These are phyloP conservation scores for Tuber aestivum DNA, from an alignment of 495 filamentous ascomycete genomes.

Conservation along the genomic window DNA sequence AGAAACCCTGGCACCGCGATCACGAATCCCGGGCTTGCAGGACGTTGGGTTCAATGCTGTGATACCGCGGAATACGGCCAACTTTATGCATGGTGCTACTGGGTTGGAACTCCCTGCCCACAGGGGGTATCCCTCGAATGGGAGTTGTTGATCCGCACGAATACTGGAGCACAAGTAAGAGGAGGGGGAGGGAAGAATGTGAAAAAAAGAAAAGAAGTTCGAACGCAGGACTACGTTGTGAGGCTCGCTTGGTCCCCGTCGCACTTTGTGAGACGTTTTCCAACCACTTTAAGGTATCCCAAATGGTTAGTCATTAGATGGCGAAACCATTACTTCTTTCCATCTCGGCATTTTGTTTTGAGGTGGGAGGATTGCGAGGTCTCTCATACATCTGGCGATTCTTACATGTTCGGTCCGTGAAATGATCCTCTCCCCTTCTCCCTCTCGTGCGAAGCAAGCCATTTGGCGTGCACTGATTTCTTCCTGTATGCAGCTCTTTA, in stretches of 20 bases:
- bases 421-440: background rate
- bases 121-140: background rate
- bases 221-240: background rate
- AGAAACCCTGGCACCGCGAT: background rate
- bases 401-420: background rate
- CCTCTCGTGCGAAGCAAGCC: background rate
- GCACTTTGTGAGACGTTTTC: background rate
- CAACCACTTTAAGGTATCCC: background rate
- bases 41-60: background rate
- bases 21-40: background rate
- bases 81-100: background rate
- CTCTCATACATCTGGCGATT: background rate
- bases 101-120: background rate
- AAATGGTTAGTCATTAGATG: background rate
- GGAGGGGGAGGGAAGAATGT: no score
- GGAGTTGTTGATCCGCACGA: background rate
- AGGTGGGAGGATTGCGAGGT: background rate
- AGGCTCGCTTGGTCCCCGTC: background rate
- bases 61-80: background rate
- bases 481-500: background rate
- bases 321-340: background rate
- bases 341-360: background rate
- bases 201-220: no score
- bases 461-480: background rate
- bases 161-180: no score